Evolutionary conservation across 306 rosid genomes (phyloP), one percentile per base, ranked within the genome.

Genomic region (Elaeagnus macrophylla): DNA sequence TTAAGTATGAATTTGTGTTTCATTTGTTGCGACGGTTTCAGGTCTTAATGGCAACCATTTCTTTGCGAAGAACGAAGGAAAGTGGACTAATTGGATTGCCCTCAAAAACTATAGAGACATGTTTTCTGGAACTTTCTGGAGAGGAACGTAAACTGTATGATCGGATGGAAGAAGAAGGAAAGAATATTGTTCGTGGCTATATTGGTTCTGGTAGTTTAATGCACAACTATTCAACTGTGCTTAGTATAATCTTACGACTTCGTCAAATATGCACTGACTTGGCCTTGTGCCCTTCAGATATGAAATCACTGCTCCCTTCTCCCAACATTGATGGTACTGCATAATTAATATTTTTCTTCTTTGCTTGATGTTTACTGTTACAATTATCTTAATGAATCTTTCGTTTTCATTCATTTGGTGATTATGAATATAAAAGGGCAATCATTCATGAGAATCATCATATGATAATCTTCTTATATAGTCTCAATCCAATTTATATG

Each of bases 81-180:
- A 68, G 59, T 41, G 75, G 58, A 64, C 67, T 82, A 71, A 64
- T 75, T 14, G 88, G 80, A 67, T 64, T 89, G 76, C 95, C 95
- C 18, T 68, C 76, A 2, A 89, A 85, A 79, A 75, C 76, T 37
- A 44, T 73, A 1, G 95, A 89, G 79, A 85, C 74, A 40, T 67
- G 60, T 66, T 76, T 65, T 46, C 65, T 82, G 66, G 93, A 82
- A 36, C 93, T 89, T 69, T 73, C 80, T 51, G 14, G 11, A 51
- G 89, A 85, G 72, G 97, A 89, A 42, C 82, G 95, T 38, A 70
- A 78, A 51, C 53, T 82, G 55, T 89, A 89, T 59, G 86, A 88
- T 58, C 60, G 32, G 64, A 53, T 74, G 69, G 83, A 88, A 56
- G 76, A 48, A 18, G 67, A 68, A 46, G 73, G 72, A 39, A 76